Base-by-base conservation (phyloP, 495 filamentous ascomycete species). In the Hypoxylon subgilvum region DNA sequence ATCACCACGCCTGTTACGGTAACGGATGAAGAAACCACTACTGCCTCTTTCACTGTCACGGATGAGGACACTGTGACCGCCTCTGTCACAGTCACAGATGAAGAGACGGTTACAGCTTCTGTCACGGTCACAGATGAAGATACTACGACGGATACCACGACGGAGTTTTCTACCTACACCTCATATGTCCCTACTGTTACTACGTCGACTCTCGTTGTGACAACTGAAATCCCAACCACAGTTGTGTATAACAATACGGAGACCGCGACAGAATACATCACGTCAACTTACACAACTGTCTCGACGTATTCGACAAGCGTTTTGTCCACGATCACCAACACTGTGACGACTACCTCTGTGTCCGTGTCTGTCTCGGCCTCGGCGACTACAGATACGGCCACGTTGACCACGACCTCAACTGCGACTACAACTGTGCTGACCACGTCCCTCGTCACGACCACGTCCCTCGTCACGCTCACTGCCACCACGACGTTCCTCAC, bases 191-290 rank as follows among this genome's bases (percentile, higher is more conserved):
- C 68, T 13, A 67, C 52, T 30, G 65, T 68, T 5, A 66, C 57
- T 1, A 69, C 66, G 2, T 49, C 40, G 16, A 58, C 60, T 10
- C 28, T 54, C 25, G 70, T 61, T 12, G 48, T 40, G 16, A 71
- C 66, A 28, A 66, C 55, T 13, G 46, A 55, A 6, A 56, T 71
- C 12, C 67, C 66, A 9, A 69, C 63, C 27, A 81, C 65, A 9
- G 70, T 71, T 9, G 25, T 63, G 31, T 72, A 49, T 41, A 59
- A 65, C 18, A 69, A 39, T 13, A 57, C 45, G 34, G 47, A 43
- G 31, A 72, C 39, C 35, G 64, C 55, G 16, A 69, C 60, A 30
- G 28, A 62, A 23, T 65, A 65, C 10, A 58, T 57, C 45, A 69
- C 58, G 9, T 63, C 68, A 23, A 65, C 54, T 45, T 64, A 59